Base-by-base conservation (phyloP, 2,329 filamentous ascomycete genomes). In the Trichoderma lentiforme region DNA sequence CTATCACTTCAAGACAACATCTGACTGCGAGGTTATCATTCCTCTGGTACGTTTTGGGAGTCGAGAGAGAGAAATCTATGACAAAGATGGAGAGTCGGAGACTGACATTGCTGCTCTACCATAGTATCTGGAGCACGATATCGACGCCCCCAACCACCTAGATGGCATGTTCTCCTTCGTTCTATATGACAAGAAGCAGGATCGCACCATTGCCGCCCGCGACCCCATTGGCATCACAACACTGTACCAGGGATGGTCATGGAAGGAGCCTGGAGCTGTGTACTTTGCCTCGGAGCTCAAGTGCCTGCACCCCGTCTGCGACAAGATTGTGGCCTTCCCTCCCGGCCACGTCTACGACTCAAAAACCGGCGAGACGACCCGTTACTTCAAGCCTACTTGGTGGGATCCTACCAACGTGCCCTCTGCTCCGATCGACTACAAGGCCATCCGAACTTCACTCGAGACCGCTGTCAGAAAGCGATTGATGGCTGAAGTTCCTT, bases 81-180 rank as follows among this genome's bases (percentile, higher is more conserved):
- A 21, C 28, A 6, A 32, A 34, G 28, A 12, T 32, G 6, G 14
- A 57, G 63, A n/a, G 56, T 2, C n/a, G 12, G 11, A 15, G 11
- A 18, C 39, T 69, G 14, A 69, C 14, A 3, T 28, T 34, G 21
- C 14, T n/a, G n/a, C 14, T 53, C 14, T 36, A 39, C 34, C 26
- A 28, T 56, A 97, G 93, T 99, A 99, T 82, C 89, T 94, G 85
- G 91, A 98, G 84, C 89, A 97, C 88, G 96, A 91, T 79, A 87
- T 97, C 77, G 94, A 98, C 79, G 94, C 95, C 72, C 95, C 96
- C 74, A 96, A 95, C 84, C 87, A 94, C 83, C 90, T 99, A 76
- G 96, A 99, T 82, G 96, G 96, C 86, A 99, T 99, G 96, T 99
- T 99, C 89, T 98, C 95, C 18, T 99, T 97, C 85, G 95, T 99